These are phyloP conservation scores for Chlorociboria aeruginascens DNA, from an alignment of 495 filamentous ascomycete genomes.

Conservation along the genomic window DNA sequence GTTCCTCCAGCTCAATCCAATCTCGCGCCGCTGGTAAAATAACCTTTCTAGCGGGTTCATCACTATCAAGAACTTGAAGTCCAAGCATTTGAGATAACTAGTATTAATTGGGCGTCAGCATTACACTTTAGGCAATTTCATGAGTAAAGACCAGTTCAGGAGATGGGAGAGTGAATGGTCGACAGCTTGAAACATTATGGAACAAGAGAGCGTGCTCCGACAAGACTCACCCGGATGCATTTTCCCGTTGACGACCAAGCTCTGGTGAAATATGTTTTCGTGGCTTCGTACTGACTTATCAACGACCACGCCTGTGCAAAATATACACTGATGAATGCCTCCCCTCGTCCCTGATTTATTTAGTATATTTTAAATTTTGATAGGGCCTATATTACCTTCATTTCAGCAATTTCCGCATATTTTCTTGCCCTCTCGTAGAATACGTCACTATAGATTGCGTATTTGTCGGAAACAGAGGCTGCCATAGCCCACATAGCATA, in stretches of 20 bases:
- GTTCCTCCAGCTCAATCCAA: conserved; percentile 87
- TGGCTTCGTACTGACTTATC: conserved; percentile 77
- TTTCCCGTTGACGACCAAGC: conserved; percentile 87
- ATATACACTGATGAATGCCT: conserved; percentile 65
- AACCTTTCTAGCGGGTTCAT: conserved; percentile 75
- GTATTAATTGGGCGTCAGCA: no score
- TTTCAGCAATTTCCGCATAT: conserved; percentile 77
- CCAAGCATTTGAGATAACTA: conserved; percentile 76
- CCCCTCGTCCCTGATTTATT: conserved; percentile 49
- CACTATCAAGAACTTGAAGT: conserved; percentile 74
- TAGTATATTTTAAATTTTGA: not conserved
- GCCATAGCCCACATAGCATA: conserved; percentile 92
- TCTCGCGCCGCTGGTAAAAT: conserved; percentile 73
- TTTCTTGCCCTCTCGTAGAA: conserved; percentile 83
- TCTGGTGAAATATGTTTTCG: conserved; percentile 90
- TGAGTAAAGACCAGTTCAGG: no score
- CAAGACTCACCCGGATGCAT: conserved; percentile 35
- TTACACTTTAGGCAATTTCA: no score
- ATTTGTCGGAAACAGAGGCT: conserved; percentile 71
- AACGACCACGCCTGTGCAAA: conserved; percentile 75
- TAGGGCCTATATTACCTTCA: conserved; percentile 43
- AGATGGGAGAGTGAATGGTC: no score
- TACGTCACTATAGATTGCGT: conserved; percentile 55
- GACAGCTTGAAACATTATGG: no score
- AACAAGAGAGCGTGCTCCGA: no score